Conservation (phyloP, 2,329 filamentous ascomycete genomes). For the Aspergillus aculeatinus region DNA sequence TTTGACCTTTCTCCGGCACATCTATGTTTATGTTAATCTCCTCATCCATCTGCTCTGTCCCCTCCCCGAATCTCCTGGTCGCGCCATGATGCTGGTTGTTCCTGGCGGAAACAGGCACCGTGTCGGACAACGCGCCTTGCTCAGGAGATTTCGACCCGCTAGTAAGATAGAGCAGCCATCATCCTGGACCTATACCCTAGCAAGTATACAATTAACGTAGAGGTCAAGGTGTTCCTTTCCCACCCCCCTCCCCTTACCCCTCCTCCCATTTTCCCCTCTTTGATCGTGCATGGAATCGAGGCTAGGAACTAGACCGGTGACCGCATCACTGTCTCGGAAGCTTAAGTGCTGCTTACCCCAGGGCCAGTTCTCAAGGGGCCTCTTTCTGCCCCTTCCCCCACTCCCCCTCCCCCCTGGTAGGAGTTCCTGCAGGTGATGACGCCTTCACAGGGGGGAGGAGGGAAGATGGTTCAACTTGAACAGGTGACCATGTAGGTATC, state of each 20-base stretch:
- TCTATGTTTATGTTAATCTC: not conserved
- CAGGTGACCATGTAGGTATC: conserved; percentile 9
- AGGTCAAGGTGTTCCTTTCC: not conserved
- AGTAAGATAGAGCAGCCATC: not conserved
- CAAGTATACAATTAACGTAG: not conserved
- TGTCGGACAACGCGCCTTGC: not conserved
- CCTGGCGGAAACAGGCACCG: not conserved
- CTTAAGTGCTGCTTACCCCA: conserved; percentile 15
- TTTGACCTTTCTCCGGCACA: not conserved
- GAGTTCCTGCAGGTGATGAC: conserved; percentile 4
- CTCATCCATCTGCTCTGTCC: not conserved
- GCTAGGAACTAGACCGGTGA: conserved; percentile 7
- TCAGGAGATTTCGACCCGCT: not conserved
- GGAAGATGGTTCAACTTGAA: not conserved
- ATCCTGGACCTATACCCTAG: not conserved
- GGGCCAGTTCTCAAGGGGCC: conserved; percentile 8
- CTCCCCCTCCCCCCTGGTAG: not conserved
- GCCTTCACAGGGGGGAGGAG: not conserved
- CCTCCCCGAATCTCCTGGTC: not conserved
- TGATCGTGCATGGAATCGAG: conserved; percentile 2
- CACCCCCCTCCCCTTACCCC: too few species aligned
- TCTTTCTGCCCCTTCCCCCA: conserved; percentile 2
- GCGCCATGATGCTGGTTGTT: not conserved
- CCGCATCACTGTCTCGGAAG: conserved; percentile 13
- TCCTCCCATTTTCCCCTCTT: not conserved